Percentiles rank a stretch among this genome's conserved stretches.
Conservation (phyloP, 208 protist species). For the Leishmania tropica region DNA sequence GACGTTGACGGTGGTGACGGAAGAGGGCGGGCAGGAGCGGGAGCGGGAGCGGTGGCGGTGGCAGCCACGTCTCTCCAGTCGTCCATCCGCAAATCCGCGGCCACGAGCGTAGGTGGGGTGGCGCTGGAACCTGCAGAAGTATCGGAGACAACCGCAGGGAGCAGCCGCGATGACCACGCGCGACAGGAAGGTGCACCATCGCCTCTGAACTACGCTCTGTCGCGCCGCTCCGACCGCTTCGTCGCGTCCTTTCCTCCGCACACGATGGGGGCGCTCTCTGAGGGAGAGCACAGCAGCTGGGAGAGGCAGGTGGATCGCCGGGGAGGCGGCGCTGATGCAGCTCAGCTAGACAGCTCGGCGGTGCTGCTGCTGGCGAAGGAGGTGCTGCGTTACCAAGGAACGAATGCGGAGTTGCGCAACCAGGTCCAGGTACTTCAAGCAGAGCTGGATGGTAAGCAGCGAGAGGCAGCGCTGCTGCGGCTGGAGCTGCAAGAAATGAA, state of each 20-base stretch:
- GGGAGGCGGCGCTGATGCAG: neutral
- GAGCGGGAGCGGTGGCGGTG: neutral
- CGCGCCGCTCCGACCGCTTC: neutral
- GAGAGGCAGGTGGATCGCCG: neutral
- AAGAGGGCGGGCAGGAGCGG: neutral
- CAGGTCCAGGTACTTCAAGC: slow-evolving; percentile 52
- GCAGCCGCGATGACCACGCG: neutral
- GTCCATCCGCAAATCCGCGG: neutral
- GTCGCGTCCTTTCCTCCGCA: neutral
- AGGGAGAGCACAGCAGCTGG: neutral
- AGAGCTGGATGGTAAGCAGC: slow-evolving; percentile 58
- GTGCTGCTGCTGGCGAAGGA: slow-evolving; percentile 56
- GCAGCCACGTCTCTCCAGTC: neutral
- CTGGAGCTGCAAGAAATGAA: slow-evolving; percentile 67
- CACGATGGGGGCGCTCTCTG: neutral
- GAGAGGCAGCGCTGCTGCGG: slow-evolving; percentile 67
- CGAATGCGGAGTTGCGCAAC: slow-evolving; percentile 61
- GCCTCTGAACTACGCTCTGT: neutral
- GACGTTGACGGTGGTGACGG: neutral
- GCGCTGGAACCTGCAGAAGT: neutral
- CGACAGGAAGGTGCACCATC: neutral
- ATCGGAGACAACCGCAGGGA: neutral
- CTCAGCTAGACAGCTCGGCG: slow-evolving; percentile 18
- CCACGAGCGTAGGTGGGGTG: neutral
- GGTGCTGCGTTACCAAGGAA: slow-evolving; percentile 62